Evolutionary conservation across 1,139 yeast species (phyloP), one percentile per base, ranked within the genome.

Genomic region (Suhomyces choctaworum): DNA sequence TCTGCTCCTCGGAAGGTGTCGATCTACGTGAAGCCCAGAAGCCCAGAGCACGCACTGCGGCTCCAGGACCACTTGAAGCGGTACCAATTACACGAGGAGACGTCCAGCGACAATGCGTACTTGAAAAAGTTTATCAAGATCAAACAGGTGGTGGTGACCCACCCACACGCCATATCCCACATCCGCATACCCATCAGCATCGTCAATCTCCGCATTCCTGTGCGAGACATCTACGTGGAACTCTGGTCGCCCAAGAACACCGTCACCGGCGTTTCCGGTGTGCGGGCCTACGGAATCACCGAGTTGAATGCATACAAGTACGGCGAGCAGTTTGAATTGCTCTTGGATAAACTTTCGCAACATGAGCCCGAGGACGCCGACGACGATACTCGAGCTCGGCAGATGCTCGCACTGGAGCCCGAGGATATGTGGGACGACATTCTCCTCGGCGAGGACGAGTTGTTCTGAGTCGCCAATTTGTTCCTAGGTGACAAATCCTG

Each of bases 231-330:
- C 5, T 70, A 63, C 47, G 29, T 71, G 16, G 66, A 66, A 37
- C 51, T 71, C 20, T 48, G 43, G 21, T 44, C 58, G 4, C 41
- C 40, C 13, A 29, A 35, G 10, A 42, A 48, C 4, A 49, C 56
- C 1, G 30, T 33, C 4, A 49, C 60, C n/a, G 60, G 58, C 9
- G 44, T 67, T 29, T 54, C 45, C 28, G 57, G 54, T 32, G 28
- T 70, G 20, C 61, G 65, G 45, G 70, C 60, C 0, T 69, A 62
- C 42, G 76, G 76, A 3, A 58, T 69, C 14, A 59, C 60, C 29
- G 71, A 66, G 39, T 48, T 51, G 15, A 44, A 58, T 39, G 50
- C 66, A 9, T 56, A 54, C 38, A 60, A 54, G 37, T 56, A 59
- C 36, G 42, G 41, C 15, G 50, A 58, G 22, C 59, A 61, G 22